These are phyloP conservation scores for Cryptococcus floricola DNA, from an alignment of 1,284 basidiomycete species.

Conservation along the genomic window DNA sequence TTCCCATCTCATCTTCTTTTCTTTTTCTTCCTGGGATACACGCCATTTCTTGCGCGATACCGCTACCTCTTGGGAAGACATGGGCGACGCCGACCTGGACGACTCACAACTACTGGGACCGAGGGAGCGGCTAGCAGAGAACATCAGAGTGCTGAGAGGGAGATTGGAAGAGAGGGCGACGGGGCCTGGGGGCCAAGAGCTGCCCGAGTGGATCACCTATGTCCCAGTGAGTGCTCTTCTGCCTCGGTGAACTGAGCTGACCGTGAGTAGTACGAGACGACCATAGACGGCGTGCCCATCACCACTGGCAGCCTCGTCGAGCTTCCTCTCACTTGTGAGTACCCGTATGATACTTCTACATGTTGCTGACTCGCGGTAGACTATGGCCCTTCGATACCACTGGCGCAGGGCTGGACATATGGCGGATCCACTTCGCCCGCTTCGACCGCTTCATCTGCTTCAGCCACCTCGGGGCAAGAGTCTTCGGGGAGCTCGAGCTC, in stretches of 20 bases:
- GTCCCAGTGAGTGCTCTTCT: slow-evolving; percentile 6
- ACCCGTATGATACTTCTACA: slow-evolving; percentile 1
- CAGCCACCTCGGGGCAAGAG: neutral
- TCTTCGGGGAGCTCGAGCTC: neutral
- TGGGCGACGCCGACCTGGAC: too few species aligned
- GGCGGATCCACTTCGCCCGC: slow-evolving; percentile 19
- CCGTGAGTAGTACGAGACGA: slow-evolving; percentile 17
- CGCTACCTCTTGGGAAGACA: too few species aligned
- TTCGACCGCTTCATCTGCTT: neutral
- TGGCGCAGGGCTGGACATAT: slow-evolving; percentile 22
- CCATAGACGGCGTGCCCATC: slow-evolving; percentile 12
- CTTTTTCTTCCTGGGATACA: too few species aligned
- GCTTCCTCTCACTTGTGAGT: slow-evolving; percentile 30
- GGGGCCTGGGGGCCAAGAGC: slow-evolving; percentile 4
- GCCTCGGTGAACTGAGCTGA: neutral
- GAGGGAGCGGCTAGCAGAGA: too few species aligned
- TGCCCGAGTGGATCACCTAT: slow-evolving; percentile 20
- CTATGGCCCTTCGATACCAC: slow-evolving; percentile 27
- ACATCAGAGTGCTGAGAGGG: too few species aligned
- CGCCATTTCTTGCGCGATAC: too few species aligned
- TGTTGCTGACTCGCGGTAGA: slow-evolving; percentile 7
- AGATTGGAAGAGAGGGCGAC: too few species aligned
- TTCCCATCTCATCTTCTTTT: too few species aligned
- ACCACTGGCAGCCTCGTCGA: slow-evolving; percentile 24
- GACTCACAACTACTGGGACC: too few species aligned